Evolutionary conservation across 140 eudicot species (phyloP), one percentile per base, ranked within the genome.

Genomic region (Anethum foeniculum): DNA sequence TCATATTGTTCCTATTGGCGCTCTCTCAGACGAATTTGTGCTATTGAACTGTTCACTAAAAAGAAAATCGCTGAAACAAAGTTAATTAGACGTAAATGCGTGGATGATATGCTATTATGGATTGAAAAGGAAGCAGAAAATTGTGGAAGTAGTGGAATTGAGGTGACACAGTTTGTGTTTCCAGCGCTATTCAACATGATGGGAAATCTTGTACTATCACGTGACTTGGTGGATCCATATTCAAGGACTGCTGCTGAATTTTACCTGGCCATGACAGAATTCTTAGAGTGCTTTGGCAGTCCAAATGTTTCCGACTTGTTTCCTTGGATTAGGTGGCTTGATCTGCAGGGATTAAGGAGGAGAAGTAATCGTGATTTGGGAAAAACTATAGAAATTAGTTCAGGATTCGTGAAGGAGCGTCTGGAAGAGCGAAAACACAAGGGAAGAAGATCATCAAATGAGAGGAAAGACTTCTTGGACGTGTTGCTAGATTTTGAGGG

Each of bases 261-360:
- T 32, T 10, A 32, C 38, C 0, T 15, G 1, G 75, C 75, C 44
- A 68, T 68, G 75, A 16, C 43, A 11, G 75, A 13, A 68, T 15
- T 68, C 7, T 14, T 28, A 32, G 75, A 77, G 23, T 77, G 46
- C 36, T 2, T 68, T 9, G 44, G 41, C n/a, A 12, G 44, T 30
- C 75, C 75, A 13, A 68, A 68, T 68, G 23, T 77, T 44, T 77
- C 80, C 1, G 71, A 77, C 34, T 32, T 78, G 15, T 78, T 79
- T 47, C 76, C 76, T 46, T 46, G 15, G 3, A 65, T 62, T 76
- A 64, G 18, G 16, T 62, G 81, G 82, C 19, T 79, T 46, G 82
- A 65, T 23, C 21, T 79, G 54, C 82, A 79, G 44, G 76, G 76
- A 12, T 4, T 56, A 1, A 56, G 65, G 68, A 23, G 60, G 43